Percentiles rank a stretch among this genome's conserved stretches.
Evolutionary conservation across 1,139 yeast species (phyloP).

Genomic region (Pneumocystis jirovecii): DNA sequence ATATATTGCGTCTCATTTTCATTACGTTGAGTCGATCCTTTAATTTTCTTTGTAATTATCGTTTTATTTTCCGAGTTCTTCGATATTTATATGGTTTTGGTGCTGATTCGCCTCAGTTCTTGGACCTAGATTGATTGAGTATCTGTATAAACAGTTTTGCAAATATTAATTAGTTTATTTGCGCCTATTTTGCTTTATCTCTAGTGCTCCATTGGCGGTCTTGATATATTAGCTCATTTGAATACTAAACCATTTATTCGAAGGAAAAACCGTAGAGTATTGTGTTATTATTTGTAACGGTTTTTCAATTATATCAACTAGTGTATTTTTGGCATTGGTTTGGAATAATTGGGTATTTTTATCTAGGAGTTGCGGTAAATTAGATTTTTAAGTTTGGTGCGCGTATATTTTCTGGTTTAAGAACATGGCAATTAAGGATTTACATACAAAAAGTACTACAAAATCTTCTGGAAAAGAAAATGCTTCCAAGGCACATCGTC

Average conservation of each 20-base stretch:
- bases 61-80: background rate
- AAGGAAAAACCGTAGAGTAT: too few species aligned
- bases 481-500: constrained; percentile 35
- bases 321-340: too few species aligned
- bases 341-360: background rate
- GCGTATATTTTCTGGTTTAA: background rate
- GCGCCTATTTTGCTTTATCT: background rate
- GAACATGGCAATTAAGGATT: background rate
- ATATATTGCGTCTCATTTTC: background rate
- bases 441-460: background rate
- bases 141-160: background rate
- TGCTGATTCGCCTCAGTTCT: background rate
- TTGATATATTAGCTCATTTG: too few species aligned
- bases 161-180: background rate
- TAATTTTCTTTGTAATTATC: background rate
- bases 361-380: too few species aligned
- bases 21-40: background rate
- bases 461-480: background rate
- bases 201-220: too few species aligned
- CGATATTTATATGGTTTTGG: background rate
- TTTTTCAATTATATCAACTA: too few species aligned
- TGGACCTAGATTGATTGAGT: background rate
- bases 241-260: too few species aligned
- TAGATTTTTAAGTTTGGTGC: background rate
- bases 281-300: too few species aligned